A percentile compares a stretch with the other conserved stretches of the same genome.
These are phyloP conservation scores for Gracilaria caudata DNA, from an alignment of 23 red algal genomes.

Conservation along the genomic window DNA sequence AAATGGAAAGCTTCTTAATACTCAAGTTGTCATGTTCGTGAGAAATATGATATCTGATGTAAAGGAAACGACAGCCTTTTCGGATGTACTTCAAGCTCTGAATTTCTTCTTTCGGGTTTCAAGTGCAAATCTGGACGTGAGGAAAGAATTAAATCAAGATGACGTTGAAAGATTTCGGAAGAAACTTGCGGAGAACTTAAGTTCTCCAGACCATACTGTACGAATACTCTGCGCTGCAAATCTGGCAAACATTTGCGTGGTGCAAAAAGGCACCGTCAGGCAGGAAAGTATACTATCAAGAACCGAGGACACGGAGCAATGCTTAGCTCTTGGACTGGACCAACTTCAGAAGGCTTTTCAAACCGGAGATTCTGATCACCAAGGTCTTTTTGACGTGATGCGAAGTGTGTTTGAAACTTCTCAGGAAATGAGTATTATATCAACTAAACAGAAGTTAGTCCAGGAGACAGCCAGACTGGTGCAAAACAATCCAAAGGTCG, in stretches of 20 bases:
- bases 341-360: constrained; percentile 23
- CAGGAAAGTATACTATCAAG: no score
- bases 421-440: constrained; percentile 18
- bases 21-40: neutral
- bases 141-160: neutral
- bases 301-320: neutral
- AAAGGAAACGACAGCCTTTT: constrained; percentile 3
- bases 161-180: neutral
- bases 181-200: constrained; percentile 19
- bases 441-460: constrained; percentile 1
- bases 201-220: constrained; percentile 1
- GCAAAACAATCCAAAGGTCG: neutral
- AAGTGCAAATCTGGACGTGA: no score
- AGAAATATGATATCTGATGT: neutral
- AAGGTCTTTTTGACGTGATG: constrained; percentile 21
- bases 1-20: neutral
- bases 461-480: constrained; percentile 47
- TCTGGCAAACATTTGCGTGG: neutral
- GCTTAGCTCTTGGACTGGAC: neutral
- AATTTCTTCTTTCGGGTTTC: constrained; percentile 19
- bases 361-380: neutral
- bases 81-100: constrained; percentile 18
- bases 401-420: constrained; percentile 24
- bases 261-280: neutral
- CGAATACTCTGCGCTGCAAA: constrained; percentile 1